Percentiles rank a stretch among this genome's conserved stretches.
These are phyloP conservation scores for Russula olivacea DNA, from an alignment of 768 basidiomycete genomes.

Conservation along the genomic window DNA sequence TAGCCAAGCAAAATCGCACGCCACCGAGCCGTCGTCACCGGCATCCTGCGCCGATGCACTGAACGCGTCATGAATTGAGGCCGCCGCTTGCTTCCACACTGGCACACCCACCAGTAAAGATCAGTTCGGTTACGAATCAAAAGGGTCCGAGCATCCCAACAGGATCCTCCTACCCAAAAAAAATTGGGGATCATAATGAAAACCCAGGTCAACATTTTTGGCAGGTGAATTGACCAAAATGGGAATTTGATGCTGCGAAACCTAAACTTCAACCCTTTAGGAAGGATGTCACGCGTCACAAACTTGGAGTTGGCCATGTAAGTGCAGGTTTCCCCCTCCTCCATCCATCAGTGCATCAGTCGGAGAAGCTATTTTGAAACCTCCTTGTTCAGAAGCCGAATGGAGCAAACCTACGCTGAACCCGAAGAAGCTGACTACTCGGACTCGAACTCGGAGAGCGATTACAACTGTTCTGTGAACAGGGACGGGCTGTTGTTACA, in stretches of 20 bases:
- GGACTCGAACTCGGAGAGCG: background rate
- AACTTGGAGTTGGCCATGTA: background rate
- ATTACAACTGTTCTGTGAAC: background rate
- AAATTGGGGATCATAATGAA: background rate
- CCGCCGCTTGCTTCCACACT: background rate
- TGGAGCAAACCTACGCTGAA: background rate
- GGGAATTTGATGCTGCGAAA: background rate
- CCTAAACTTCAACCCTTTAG: background rate
- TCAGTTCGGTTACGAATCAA: background rate
- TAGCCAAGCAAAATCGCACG: background rate
- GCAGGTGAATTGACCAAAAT: background rate
- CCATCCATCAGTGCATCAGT: slow-evolving; percentile 7
- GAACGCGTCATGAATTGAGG: background rate
- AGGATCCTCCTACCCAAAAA: background rate
- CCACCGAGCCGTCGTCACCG: background rate
- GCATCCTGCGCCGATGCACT: background rate
- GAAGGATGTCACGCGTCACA: slow-evolving; percentile 7
- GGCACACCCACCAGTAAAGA: background rate
- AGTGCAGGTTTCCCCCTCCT: background rate
- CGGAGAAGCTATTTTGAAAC: slow-evolving; percentile 3
- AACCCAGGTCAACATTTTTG: background rate
- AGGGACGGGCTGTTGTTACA: background rate
- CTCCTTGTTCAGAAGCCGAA: background rate
- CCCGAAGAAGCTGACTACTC: background rate
- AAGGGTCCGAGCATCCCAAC: background rate